Base-by-base conservation (phyloP, 257 asterid genomes). In the Capsicum pubescens region DNA sequence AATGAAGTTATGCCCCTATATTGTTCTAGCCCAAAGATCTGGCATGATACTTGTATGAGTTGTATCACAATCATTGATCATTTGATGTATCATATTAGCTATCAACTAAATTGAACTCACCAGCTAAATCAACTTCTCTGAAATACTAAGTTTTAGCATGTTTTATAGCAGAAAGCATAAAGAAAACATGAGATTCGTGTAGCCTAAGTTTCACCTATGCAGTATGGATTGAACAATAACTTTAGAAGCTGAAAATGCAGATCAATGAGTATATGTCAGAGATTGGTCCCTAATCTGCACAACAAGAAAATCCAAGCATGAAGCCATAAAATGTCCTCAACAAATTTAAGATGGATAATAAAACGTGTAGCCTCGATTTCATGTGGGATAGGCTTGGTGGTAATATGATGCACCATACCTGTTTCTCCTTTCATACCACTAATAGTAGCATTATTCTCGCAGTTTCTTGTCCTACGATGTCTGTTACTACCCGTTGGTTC, bases 1-100 rank as follows among this genome's bases (percentile, higher is more conserved):
- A 46, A 74, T 50, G 39, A 74, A 48, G 36, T 19, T 3, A 74
- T 21, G 11, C 42, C 42, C 59, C 52, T 46, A 26, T 44, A 57
- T 48, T 26, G 19, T 48, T 66, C 81, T 52, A 76, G 46, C 63
- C 7, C 8, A 76, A 50, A 21, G 8, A 13, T 76, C 39, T 21
- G 46, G 52, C 46, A 14, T 10, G 8, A 21, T 74, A 74, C 44
- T 0, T 21, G 14, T 21, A 21, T 76, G 50, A 74, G 19, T 0
- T 21, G 14, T 21, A 21, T 76, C 81, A 52, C 81, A 76, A 21
- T 50, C 81, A 52, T 21, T 19, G 81, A 21, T 76, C 81, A 76
- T 12, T 50, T 76, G 21, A 13, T 76, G n/a, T 21, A 52, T 50
- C 46, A 74, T 13, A 50, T 74, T 55, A 74, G 46, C 46, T 48